Evolutionary conservation across 495 filamentous ascomycete genomes (phyloP), one percentile per base, ranked within the genome.

Genomic region (Aspergillus egyptiacus): DNA sequence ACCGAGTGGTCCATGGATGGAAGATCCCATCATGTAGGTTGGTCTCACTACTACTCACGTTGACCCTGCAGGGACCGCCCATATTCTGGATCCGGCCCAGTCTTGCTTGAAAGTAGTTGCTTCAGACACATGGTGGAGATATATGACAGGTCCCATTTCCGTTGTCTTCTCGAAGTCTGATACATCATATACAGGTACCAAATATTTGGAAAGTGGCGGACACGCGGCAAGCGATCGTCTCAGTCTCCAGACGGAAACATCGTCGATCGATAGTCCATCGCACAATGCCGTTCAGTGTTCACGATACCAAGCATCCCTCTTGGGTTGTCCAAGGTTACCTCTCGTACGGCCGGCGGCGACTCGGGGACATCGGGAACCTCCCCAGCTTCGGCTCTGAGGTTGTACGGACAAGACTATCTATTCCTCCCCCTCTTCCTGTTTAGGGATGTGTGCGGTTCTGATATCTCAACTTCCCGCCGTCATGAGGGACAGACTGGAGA

Each of bases 61-160:
- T 49, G 17, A 15, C 13, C 43, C 47, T 50, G 47, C 47, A 50
- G 38, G 47, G 38, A 35, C 47, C 22, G 18, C 34, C 24, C 22
- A 38, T 3, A 25, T 19, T 34, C 45, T 25, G 19, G 18, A 6
- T 17, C 3, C 13, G 20, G 3, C 25, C 32, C n/a, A 15, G 44
- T 33, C 34, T 32, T 36, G 31, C 24, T 24, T 48, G 9, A 8
- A 3, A 31, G 27, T 45, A 25, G n/a, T 25, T 17, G 22, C 33
- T 25, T 38, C 14, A 24, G 34, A 24, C 30, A 34, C 45, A 48
- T 48, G 22, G n/a, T 11, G 22, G 47, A 38, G 35, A 11, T 28
- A 42, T 42, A 9, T 50, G 47, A 50, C 37, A 50, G 37, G 28
- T 50, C 28, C 28, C 31, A 20, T 42, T 43, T 23, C 8, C 33